phyloP scores from a whole-genome alignment of 331 rosid genomes.

The Ulmus americana region DNA sequence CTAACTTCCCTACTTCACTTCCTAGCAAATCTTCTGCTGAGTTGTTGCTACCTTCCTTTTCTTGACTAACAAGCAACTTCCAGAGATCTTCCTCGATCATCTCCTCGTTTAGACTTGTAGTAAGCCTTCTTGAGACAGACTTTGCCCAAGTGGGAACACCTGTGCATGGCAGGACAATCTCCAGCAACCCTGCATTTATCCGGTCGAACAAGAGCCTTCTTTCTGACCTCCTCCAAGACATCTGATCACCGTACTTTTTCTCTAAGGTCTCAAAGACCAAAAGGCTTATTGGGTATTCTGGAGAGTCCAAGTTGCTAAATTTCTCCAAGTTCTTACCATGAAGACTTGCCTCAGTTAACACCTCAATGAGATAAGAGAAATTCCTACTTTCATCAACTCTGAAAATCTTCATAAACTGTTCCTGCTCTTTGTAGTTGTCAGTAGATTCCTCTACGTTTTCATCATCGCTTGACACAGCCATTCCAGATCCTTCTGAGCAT shows the following conservation, averaged over 20 bases:
- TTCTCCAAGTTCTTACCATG: conserved; percentile 31
- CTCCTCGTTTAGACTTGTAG: conserved; percentile 27
- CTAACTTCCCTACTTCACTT: conserved; percentile 50
- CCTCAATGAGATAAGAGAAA: conserved; percentile 67
- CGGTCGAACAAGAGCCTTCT: conserved; percentile 72
- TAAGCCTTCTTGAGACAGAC: conserved; percentile 50
- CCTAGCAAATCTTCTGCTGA: conserved; percentile 30
- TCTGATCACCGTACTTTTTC: conserved; percentile 68
- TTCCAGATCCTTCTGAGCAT: conserved; percentile 47
- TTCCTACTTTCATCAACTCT: conserved; percentile 57
- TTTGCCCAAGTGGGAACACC: conserved; percentile 45
- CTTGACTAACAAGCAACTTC: conserved; percentile 50
- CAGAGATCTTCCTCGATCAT: conserved; percentile 69
- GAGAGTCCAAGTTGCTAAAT: conserved; percentile 38
- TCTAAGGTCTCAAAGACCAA: conserved; percentile 55
- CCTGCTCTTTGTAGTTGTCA: conserved; percentile 27
- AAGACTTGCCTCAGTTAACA: conserved; percentile 51
- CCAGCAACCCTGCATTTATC: conserved; percentile 48
- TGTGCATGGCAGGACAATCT: conserved; percentile 46
- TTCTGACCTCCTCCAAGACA: conserved; percentile 63
- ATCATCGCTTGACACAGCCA: conserved; percentile 77
- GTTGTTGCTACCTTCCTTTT: conserved; percentile 44
- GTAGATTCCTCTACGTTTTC: conserved; percentile 38
- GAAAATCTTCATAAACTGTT: conserved; percentile 28
- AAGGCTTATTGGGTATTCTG: conserved; percentile 56